Base-by-base conservation (phyloP, 176 grass and related monocot species). In the Chrysopogon serrulatus region DNA sequence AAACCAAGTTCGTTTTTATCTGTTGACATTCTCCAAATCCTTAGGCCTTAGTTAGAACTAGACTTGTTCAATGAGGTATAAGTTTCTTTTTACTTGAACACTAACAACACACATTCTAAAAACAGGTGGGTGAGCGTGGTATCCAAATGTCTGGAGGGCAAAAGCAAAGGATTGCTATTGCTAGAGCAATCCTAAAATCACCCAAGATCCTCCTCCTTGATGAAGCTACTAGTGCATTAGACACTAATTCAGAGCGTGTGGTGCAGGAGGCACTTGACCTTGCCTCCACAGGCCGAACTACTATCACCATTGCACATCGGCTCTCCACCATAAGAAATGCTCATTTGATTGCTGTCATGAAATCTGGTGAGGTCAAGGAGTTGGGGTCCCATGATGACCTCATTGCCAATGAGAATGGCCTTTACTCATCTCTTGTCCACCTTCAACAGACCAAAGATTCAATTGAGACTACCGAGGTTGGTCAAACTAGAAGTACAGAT, bases 131-230 rank as follows among this genome's bases (percentile, higher is more conserved):
- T 27, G 92, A 98, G 85, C 79, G 88, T 48, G 95, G 95, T 28
- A 87, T 91, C 74, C 95, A 98, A 73, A 98, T 98, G 92, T 98
- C 95, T 19, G 95, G 95, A 83, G 95, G 95, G 2, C 95, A 98
- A 64, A 98, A 98, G 65, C 95, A 98, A 79, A 94, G 95, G 70
- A 98, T 98, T 82, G 95, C 95, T 63, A 98, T 98, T 71, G 95
- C 95, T 7, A 91, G 95, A 85, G 90, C 95, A 54, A 91, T 94
- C 73, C 18, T 98, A 35, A 94, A 93, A 81, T 94, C 95, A 51
- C 95, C 95, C 23, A 94, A 98, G 88, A 92, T 98, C 48, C 92
- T 98, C 40, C 88, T 98, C 65, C 88, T 98, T 17, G 95, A 98
- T 62, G 95, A 98, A 78, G 95, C 95, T 33, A 98, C 95, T 0